phyloP scores from a whole-genome alignment of 768 basidiomycete species.

The Cyclocybe cylindracea region DNA sequence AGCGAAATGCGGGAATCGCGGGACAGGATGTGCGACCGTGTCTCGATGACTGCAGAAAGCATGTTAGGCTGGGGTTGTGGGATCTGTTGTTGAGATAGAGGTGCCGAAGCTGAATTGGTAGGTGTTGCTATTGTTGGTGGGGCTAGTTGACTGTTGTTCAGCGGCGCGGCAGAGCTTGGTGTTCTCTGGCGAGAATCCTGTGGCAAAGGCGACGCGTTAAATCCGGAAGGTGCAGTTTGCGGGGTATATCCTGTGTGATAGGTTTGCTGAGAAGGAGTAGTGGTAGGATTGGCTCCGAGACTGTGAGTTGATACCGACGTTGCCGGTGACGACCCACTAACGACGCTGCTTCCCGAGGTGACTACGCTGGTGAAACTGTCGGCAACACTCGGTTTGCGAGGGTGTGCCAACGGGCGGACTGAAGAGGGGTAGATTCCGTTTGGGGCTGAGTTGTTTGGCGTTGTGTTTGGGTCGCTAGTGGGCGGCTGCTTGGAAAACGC shows the following conservation, averaged over 20 bases:
- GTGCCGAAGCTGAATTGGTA: constrained; percentile 3
- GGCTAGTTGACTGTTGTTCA: constrained; percentile 2
- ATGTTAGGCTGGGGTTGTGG: constrained; percentile 24
- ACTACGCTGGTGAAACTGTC: constrained; percentile 34
- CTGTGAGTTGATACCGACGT: constrained; percentile 12
- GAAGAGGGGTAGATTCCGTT: constrained; percentile 17
- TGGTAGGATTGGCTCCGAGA: constrained; percentile 13
- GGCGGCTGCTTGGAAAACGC: constrained; percentile 20
- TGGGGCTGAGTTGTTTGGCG: constrained; percentile 15
- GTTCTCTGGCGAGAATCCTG: constrained; percentile 7
- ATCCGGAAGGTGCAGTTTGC: constrained; percentile 20
- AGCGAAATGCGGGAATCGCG: constrained; percentile 71
- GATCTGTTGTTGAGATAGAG: constrained; percentile 16
- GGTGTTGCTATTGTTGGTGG: constrained; percentile 19
- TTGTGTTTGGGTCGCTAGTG: constrained; percentile 12
- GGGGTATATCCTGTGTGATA: constrained; percentile 10
- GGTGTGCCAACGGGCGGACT: constrained; percentile 19
- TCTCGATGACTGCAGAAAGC: constrained; percentile 34
- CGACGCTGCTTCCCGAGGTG: constrained; percentile 21
- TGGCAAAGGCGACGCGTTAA: constrained; percentile 8
- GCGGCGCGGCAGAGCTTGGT: background rate
- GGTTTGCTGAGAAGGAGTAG: constrained; percentile 12
- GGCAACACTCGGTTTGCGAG: constrained; percentile 38
- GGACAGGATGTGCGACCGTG: constrained; percentile 37
- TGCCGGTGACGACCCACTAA: constrained; percentile 18